phyloP scores from a whole-genome alignment of 2,329 filamentous ascomycete genomes.

The Laburnicola sp. region DNA sequence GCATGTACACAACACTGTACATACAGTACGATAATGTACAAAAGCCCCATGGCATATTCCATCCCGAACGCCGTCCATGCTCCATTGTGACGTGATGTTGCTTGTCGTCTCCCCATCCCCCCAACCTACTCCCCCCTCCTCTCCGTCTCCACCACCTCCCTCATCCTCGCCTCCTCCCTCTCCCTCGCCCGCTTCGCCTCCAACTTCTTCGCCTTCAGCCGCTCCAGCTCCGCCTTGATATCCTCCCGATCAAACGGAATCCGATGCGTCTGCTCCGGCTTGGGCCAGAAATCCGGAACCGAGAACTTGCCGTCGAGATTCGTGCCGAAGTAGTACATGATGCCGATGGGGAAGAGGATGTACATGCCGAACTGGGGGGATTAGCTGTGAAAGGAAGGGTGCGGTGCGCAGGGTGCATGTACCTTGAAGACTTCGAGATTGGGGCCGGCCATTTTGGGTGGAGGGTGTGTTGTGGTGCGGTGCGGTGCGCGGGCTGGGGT shows the following conservation, averaged over 20 bases:
- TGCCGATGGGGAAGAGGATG: conserved; percentile 96
- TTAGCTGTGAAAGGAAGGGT: background rate
- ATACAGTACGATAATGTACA: conserved; percentile 31
- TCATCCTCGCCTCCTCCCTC: conserved; percentile 33
- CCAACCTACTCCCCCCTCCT: conserved; percentile 17
- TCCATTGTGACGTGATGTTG: conserved; percentile 2
- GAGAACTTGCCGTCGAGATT: conserved; percentile 87
- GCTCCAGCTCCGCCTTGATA: conserved; percentile 77
- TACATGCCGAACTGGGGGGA: conserved; percentile 88
- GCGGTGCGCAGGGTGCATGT: conserved; percentile 19
- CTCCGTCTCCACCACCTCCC: conserved; percentile 34
- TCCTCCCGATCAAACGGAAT: conserved; percentile 78
- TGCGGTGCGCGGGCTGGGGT: conserved; percentile 1
- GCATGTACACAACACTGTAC: conserved; percentile 30
- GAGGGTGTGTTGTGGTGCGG: conserved; percentile 8
- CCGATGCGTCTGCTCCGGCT: conserved; percentile 72
- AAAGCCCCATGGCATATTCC: conserved; percentile 2
- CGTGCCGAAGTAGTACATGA: conserved; percentile 99
- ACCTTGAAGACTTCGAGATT: conserved; percentile 97
- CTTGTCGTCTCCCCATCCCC: conserved; percentile 19
- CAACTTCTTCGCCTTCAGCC: conserved; percentile 61
- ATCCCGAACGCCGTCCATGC: conserved; percentile 26
- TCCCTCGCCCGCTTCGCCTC: conserved; percentile 53
- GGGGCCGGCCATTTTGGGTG: conserved; percentile 69
- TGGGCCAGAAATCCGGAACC: conserved; percentile 93